Conservation (phyloP, 495 filamentous ascomycete species). For the Aspergillus sclerotioniger region DNA sequence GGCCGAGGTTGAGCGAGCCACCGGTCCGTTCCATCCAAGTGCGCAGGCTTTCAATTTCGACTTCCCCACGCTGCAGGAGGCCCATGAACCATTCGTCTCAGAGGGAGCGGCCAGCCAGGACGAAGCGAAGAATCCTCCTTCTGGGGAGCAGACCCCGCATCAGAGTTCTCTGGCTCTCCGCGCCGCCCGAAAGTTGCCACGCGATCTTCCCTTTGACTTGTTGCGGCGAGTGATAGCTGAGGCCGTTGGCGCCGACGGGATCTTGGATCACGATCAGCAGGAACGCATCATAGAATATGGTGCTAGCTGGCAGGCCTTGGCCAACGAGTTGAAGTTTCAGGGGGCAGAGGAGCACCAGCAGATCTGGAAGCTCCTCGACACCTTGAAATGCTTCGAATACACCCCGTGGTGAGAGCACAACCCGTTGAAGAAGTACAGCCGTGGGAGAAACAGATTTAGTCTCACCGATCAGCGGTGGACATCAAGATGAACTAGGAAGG, state of each 20-base stretch:
- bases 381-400: conserved; percentile 31
- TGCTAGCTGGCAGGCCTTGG: conserved; percentile 26
- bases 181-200: conserved; percentile 17
- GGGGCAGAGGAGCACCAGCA: conserved; percentile 30
- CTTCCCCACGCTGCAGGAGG: conserved; percentile 16
- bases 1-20: not conserved
- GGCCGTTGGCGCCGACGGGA: conserved; percentile 28
- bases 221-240: conserved; percentile 36
- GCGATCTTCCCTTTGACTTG: conserved; percentile 27
- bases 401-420: conserved; percentile 8
- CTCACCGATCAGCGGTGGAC: not conserved
- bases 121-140: not conserved
- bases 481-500: not conserved
- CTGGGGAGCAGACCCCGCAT: not conserved
- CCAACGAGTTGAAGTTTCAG: conserved; percentile 24
- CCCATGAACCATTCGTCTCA: not conserved
- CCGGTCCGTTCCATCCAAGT: conserved; percentile 19
- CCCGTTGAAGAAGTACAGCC: no score
- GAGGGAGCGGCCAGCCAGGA: no score
- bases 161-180: not conserved
- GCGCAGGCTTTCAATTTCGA: conserved; percentile 15
- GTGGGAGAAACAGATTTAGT: no score
- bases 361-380: conserved; percentile 36
- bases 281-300: conserved; percentile 26
- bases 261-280: conserved; percentile 37